Conservation (phyloP, 202 grass and related monocot species). For the Schoenoplectus tabernaemontani region DNA sequence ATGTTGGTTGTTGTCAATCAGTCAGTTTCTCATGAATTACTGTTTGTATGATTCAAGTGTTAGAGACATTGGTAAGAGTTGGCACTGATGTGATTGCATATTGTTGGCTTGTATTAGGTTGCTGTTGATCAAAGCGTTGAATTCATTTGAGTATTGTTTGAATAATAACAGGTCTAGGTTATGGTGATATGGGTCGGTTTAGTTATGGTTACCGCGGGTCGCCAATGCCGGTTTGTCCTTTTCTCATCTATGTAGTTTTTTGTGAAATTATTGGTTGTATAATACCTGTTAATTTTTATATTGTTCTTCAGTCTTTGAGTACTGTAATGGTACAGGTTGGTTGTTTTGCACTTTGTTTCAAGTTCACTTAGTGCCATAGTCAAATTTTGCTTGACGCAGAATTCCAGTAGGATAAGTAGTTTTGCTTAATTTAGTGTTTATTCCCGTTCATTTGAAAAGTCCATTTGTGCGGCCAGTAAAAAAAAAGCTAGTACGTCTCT, state of each 20-base stretch:
- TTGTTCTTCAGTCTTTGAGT: neutral
- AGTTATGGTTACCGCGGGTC: constrained; percentile 86
- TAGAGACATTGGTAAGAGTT: neutral
- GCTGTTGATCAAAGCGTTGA: constrained; percentile 16
- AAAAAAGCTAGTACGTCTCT: neutral
- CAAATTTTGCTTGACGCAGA: neutral
- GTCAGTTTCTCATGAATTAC: neutral
- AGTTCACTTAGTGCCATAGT: neutral
- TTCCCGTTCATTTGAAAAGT: neutral
- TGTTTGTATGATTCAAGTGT: neutral
- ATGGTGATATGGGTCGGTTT: constrained; percentile 60
- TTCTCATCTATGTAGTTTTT: constrained; percentile 22
- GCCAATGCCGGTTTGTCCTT: constrained; percentile 63
- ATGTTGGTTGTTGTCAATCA: neutral
- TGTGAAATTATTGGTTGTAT: constrained; percentile 4
- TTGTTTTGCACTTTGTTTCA: constrained; percentile 11
- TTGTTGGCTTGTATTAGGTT: constrained; percentile 13
- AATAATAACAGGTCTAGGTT: constrained; percentile 57
- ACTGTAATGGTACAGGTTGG: constrained; percentile 2
- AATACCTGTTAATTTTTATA: neutral
- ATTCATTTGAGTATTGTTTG: constrained; percentile 21
- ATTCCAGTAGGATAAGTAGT: neutral
- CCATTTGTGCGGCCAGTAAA: neutral
- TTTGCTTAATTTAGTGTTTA: constrained; percentile 5
- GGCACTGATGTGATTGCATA: neutral